Evolutionary conservation across 768 basidiomycete genomes (phyloP), one percentile per base, ranked within the genome.

Genomic region (Tulasnella sp.): DNA sequence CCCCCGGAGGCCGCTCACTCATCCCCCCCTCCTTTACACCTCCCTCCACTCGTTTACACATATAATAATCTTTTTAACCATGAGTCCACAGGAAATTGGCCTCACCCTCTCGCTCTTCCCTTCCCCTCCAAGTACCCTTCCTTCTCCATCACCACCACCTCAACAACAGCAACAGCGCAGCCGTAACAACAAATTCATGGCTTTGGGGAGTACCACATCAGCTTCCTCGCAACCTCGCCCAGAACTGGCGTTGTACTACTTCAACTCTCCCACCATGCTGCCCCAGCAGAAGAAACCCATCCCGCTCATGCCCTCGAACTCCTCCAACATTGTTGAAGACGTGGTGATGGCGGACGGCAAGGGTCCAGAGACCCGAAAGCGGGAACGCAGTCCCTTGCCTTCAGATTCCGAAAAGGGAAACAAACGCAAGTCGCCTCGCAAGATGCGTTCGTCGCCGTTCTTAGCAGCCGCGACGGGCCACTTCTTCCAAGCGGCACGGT

Each of bases 371-470:
- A 13, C 46, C 5, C n/a, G 57, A 61, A 61, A 61, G 46, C 16
- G 57, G 3, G 57, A 61, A 3, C 57, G 57, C 13, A 61, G 57
- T 32, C 57, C 57, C 57, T 61, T 61, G 13, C n/a, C 29, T 5
- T 7, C 57, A 61, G n/a, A 61, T n/a, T 61, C 57, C 57, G 57
- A 61, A 61, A 61, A 61, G 57, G 57, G 57, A 61, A 61, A 61
- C 57, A 61, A 61, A 61, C 57, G 57, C 57, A 61, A 61, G 7
- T 20, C 57, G 16, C 57, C 57, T 61, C 57, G 57, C 57, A 61
- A 61, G 57, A 61, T 61, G 57, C 16, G 57, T 61, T 61, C 57
- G n/a, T 61, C 57, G 57, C 57, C 57, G 16, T 61, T 61, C 57
- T 13, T 61, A 13, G 46, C 46, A 26, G 23, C 57, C n/a, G 23